phyloP scores from a whole-genome alignment of 2,329 filamentous ascomycete genomes.

The Paracoccidioides lutzii region DNA sequence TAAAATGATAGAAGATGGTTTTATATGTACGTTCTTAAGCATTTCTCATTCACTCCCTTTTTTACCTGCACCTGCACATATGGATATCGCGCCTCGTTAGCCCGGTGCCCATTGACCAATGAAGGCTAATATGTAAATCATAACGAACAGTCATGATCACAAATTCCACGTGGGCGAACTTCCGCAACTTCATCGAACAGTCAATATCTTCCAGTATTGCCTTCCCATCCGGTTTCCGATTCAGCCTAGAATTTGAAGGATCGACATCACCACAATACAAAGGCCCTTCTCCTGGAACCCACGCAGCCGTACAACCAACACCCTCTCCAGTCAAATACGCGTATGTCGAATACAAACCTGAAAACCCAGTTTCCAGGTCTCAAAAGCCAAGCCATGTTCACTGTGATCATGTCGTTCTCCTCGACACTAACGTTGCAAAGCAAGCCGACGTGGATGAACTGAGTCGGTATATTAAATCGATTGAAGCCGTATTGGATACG shows the following conservation, averaged over 20 bases:
- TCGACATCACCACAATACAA: not conserved
- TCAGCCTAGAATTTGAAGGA: not conserved
- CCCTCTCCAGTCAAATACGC: not conserved
- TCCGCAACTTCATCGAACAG: slow-evolving; percentile 4
- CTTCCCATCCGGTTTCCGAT: slow-evolving; percentile 1
- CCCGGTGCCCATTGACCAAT: too few species aligned
- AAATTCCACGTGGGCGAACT: slow-evolving; percentile 4
- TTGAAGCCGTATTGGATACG: not conserved
- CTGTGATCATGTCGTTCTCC: slow-evolving; percentile 2
- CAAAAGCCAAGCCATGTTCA: slow-evolving; percentile 2
- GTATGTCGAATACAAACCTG: not conserved
- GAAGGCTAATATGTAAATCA: not conserved
- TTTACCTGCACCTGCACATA: not conserved
- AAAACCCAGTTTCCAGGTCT: not conserved
- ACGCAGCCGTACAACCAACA: not conserved
- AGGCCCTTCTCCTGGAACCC: not conserved
- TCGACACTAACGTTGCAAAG: slow-evolving; percentile 1
- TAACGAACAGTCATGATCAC: slow-evolving; percentile 4
- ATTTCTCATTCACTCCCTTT: not conserved
- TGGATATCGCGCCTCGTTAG: not conserved
- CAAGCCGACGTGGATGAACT: not conserved
- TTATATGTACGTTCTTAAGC: slow-evolving; percentile 4
- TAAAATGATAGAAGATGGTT: slow-evolving; percentile 6
- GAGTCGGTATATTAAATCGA: slow-evolving; percentile 2
- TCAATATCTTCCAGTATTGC: not conserved